These are phyloP conservation scores for Backusella parvicylindrica DNA, from an alignment of 192 early-diverging fungal genomes.

Conservation along the genomic window DNA sequence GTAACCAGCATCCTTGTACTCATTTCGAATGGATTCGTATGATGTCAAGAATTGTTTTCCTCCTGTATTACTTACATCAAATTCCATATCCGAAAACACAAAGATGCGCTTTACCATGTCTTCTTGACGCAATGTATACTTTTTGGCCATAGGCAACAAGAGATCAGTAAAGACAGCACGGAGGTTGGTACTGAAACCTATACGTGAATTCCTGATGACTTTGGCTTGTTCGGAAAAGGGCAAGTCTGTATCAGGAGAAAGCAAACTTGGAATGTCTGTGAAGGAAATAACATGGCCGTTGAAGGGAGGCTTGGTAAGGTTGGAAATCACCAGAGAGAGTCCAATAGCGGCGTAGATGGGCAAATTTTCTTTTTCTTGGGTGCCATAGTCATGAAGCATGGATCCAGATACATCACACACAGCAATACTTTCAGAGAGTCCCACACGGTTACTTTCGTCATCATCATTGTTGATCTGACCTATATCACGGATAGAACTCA, in stretches of 20 bases:
- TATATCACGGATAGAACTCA: neutral
- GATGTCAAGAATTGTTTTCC: constrained; percentile 24
- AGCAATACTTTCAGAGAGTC: constrained; percentile 34
- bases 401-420: constrained; percentile 49
- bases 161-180: constrained; percentile 31
- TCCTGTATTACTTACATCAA: constrained; percentile 16
- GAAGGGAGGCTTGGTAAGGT: constrained; percentile 38
- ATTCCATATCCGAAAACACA: constrained; percentile 54
- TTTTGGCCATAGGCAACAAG: constrained; percentile 35
- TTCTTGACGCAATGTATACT: constrained; percentile 27
- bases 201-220: neutral
- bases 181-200: constrained; percentile 40
- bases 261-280: constrained; percentile 26
- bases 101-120: constrained; percentile 53
- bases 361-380: neutral
- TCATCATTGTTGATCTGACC: neutral
- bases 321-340: constrained; percentile 36
- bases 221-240: constrained; percentile 34
- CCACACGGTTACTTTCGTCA: neutral
- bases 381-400: constrained; percentile 13
- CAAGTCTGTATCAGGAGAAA: constrained; percentile 9
- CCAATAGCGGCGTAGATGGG: constrained; percentile 42
- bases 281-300: constrained; percentile 44
- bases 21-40: constrained; percentile 24
- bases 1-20: constrained; percentile 41